Evolutionary conservation across 441 rosid species (phyloP), one percentile per base, ranked within the genome.

Genomic region (Pelargonium exstipulatum): DNA sequence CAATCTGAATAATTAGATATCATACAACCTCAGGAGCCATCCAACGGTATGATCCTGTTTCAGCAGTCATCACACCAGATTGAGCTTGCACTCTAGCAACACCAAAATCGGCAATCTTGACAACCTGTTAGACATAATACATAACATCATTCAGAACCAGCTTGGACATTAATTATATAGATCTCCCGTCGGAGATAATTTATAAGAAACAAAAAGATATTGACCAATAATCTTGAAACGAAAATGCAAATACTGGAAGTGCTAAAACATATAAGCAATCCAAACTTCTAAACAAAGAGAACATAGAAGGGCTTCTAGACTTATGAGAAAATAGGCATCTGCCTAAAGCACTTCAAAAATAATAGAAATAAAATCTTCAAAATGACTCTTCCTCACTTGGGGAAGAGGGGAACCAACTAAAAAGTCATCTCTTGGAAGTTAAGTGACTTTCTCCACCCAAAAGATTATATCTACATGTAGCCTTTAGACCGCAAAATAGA

Each of bases 31-130:
- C 95, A 14, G 91, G 95, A 74, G 95, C 95, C 91, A 89, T 89
- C 95, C 95, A 88, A 37, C 90, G 88, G 69, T 88, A 88, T 6
- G 91, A 85, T 72, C 95, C 95, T 64, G 91, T 89, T 82, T 89
- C 95, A 24, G 88, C 91, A 29, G 95, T 89, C 95, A 89, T 89
- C 64, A 84, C 83, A 18, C 91, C 91, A 51, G 88, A 71, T 64
- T 72, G 86, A 77, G 74, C 76, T 75, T 85, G 85, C 73, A 87
- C 85, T 81, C 90, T 84, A 67, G 95, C 92, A 79, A 89, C 82
- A 65, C 92, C 95, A 78, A 89, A 89, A 77, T 89, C 95, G 20
- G 90, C 86, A 74, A 89, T 83, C 77, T 87, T 89, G 22, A 86
- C 89, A 35, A 80, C 88, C 95, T 87, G 79, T 43, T 14, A 64